Evolutionary conservation across 345 rosid species (phyloP), one percentile per base, ranked within the genome.

Genomic region (Ceriops tagal): DNA sequence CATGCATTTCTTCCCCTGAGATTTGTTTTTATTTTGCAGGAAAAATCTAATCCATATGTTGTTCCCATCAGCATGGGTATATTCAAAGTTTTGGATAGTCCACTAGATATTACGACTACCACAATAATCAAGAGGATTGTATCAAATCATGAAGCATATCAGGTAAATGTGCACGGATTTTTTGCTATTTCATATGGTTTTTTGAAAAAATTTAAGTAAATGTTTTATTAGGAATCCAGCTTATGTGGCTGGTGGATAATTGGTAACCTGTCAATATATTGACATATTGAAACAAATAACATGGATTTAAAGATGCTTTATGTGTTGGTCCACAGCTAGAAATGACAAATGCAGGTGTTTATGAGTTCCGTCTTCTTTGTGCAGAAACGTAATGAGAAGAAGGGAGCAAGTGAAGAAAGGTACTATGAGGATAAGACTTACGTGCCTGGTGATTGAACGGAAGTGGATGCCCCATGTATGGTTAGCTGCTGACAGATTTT

Each of bases 311-410:
- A 39, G 16, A 39, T 39, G 47, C 46, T 11, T 0, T 39, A 39
- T 39, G 46, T 9, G 46, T 39, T 10, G 15, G 46, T 39, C 46
- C 15, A 39, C 46, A 39, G 49, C 49, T 43, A 43, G 49, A 43
- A 43, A 43, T 43, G 49, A 43, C 18, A 13, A 43, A 13, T 43
- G 49, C 49, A 43, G 19, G 49, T 18, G 49, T 43, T 43, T 39
- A 39, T 9, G n/a, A 7, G 31, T 46, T 20, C 20, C 20, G 2
- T 61, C 32, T 16, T 55, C 11, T 62, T 7, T 59, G 1, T 78
- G 83, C 86, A 89, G 96, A 83, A 87, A 77, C 90, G 92, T 6
- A 85, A 89, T 22, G 90, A 84, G 78, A 84, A 80, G 81, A 89
- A 89, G 87, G 71, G 69, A 57, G 89, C 75, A 43, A 83, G 88